Evolutionary conservation across 108 stramenopile species (phyloP), one percentile per base, ranked within the genome.

Genomic region (Licmophora abbreviata): DNA sequence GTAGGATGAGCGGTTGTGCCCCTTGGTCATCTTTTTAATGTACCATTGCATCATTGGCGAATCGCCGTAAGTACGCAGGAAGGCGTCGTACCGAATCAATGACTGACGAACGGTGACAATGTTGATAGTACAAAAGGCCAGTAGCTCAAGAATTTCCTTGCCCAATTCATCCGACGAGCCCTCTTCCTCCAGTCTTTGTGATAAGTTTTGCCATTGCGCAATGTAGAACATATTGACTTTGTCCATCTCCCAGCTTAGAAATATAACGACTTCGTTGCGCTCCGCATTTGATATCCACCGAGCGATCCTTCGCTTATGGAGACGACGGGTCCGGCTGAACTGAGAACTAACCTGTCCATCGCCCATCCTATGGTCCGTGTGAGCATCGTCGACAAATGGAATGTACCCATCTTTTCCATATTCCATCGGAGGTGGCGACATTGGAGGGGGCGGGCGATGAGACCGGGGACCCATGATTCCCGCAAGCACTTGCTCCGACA

Each of bases 21-120:
- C 49, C 17, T 24, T 42, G 18, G 14, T 21, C 9, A 66, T 29
- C 18, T 43, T 18, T 28, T 68, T 66, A 50, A 73, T 53, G 61
- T 82, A 86, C 68, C 76, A 86, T 0, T 68, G 56, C 28, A 64
- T 26, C 76, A 86, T 71, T 14, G 85, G 78, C 14, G 61, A 58
- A 7, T 76, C 85, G 25, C 72, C 81, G 17, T 65, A 59, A 2
- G 68, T 51, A 33, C 81, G 60, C 1, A 59, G 63, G 49, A 71
- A 78, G 21, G 71, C 81, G 63, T 88, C 81, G 50, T 88, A 88
- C 33, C 72, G 48, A 22, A 81, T 76, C 23, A 88, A 54, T 9
- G 79, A 59, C 58, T 88, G 85, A 40, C 74, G 68, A 0, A 78
- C 40, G 0, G 71, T 66, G 9, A 79, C 56, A 20, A 81, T 40